A percentile compares a stretch with the other conserved stretches of the same genome.
These are phyloP conservation scores for Sindora glabra DNA, from an alignment of 306 rosid genomes.

Conservation along the genomic window DNA sequence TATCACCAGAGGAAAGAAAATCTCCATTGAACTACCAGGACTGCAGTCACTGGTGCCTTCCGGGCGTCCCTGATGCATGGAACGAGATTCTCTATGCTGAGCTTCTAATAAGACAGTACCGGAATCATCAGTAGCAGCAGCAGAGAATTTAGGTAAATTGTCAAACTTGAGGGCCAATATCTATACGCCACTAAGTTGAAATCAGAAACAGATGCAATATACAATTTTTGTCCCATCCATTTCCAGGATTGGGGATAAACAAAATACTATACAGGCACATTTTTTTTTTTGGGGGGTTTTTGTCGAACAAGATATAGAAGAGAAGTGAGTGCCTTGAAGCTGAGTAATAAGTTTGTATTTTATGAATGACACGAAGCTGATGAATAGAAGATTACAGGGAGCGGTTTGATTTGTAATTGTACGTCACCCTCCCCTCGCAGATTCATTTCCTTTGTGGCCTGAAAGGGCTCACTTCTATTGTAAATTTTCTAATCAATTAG, in stretches of 20 bases:
- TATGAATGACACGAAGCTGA: too few species aligned
- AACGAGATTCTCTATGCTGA: conserved; percentile 79
- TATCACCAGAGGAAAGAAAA: conserved; percentile 46
- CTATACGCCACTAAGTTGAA: conserved; percentile 8
- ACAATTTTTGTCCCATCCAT: conserved; percentile 13
- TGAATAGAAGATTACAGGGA: too few species aligned
- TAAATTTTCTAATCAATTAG: conserved; percentile 25
- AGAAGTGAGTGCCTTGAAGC: conserved; percentile 1
- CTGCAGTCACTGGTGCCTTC: conserved; percentile 99
- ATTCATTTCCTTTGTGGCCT: conserved; percentile 21
- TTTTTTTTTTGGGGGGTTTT: too few species aligned
- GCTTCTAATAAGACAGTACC: conserved; percentile 42
- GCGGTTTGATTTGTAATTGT: conserved; percentile 14
- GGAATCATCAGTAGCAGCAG: conserved; percentile 26
- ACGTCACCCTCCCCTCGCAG: neutral
- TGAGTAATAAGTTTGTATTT: conserved; percentile 26
- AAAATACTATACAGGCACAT: conserved; percentile 10
- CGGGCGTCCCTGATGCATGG: conserved; percentile 92
- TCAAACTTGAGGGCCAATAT: neutral
- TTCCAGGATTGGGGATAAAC: conserved; percentile 7
- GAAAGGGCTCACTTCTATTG: conserved; percentile 38
- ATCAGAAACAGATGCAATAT: conserved; percentile 12
- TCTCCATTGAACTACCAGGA: conserved; percentile 68
- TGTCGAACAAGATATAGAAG: neutral
- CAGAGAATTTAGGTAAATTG: conserved; percentile 61